phyloP scores from a whole-genome alignment of 2,329 filamentous ascomycete species.

The Mycogone perniciosa region DNA sequence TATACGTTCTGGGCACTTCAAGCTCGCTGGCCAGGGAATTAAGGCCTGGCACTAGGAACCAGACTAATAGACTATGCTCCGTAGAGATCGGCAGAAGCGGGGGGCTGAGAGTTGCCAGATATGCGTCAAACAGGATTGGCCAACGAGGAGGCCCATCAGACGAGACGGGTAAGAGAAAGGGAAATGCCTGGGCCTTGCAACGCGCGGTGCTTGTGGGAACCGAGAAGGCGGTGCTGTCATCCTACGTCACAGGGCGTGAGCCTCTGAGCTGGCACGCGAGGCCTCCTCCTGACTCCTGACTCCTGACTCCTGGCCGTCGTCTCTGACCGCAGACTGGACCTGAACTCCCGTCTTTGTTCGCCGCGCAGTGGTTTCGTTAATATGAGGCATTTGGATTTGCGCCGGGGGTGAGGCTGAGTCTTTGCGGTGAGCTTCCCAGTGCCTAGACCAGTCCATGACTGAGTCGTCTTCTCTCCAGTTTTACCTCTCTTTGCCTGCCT shows the following conservation, averaged over 20 bases:
- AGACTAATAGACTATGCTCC: neutral
- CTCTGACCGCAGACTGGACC: too few species aligned
- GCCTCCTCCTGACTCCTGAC: too few species aligned
- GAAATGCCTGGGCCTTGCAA: too few species aligned
- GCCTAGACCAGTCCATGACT: constrained; percentile 7
- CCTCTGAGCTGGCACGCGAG: neutral
- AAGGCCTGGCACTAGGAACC: constrained; percentile 6
- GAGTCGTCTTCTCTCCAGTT: too few species aligned
- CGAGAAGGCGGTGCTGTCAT: neutral
- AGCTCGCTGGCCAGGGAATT: constrained; percentile 11
- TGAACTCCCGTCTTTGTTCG: neutral
- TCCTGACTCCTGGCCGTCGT: too few species aligned
- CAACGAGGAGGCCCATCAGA: neutral
- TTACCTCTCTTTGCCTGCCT: neutral
- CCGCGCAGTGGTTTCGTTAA: neutral
- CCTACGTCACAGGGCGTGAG: constrained; percentile 8
- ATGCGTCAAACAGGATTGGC: constrained; percentile 7
- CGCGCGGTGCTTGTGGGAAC: too few species aligned
- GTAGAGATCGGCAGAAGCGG: constrained; percentile 12
- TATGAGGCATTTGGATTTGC: constrained; percentile 14
- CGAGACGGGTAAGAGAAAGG: neutral
- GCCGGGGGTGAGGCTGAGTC: constrained; percentile 8
- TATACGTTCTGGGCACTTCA: constrained; percentile 15
- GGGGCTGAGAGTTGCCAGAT: constrained; percentile 6
- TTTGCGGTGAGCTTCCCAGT: constrained; percentile 9